A percentile compares a stretch with the other conserved stretches of the same genome.
Evolutionary conservation across 345 rosid genomes (phyloP).

Genomic region (Orychophragmus violaceus): DNA sequence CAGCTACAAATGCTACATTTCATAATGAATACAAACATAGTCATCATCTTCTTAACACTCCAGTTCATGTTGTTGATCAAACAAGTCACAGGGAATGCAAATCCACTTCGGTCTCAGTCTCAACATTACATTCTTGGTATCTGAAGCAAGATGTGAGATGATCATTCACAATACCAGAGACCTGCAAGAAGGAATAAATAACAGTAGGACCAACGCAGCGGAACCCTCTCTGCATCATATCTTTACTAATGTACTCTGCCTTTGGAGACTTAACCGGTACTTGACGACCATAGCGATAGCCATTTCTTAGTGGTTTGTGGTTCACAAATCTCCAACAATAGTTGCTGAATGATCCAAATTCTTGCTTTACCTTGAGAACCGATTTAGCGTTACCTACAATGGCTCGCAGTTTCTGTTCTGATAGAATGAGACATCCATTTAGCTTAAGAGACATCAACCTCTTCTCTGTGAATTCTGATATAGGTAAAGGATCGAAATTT

Average conservation of each 20-base stretch:
- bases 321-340: conserved; percentile 80
- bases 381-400: conserved; percentile 69
- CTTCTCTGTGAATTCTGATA: conserved; percentile 69
- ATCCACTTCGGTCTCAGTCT: background rate
- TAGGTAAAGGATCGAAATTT: conserved; percentile 52
- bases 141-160: conserved; percentile 42
- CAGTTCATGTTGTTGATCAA: background rate
- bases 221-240: conserved; percentile 89
- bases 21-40: conserved; percentile 4
- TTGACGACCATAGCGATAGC: conserved; percentile 68
- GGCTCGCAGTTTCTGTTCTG: conserved; percentile 87
- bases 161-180: conserved; percentile 67
- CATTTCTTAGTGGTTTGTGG: conserved; percentile 53
- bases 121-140: background rate
- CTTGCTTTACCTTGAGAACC: conserved; percentile 74
- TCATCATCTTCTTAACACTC: background rate
- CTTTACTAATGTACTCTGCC: conserved; percentile 83
- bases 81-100: background rate
- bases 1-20: conserved; percentile 14
- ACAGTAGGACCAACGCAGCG: conserved; percentile 88
- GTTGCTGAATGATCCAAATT: conserved; percentile 75
- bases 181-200: conserved; percentile 86
- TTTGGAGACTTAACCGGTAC: conserved; percentile 84
- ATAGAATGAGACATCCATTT: conserved; percentile 55
- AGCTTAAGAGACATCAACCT: conserved; percentile 58